Conservation (phyloP, 176 grass and related monocot genomes). For the Sorghum bicolor region DNA sequence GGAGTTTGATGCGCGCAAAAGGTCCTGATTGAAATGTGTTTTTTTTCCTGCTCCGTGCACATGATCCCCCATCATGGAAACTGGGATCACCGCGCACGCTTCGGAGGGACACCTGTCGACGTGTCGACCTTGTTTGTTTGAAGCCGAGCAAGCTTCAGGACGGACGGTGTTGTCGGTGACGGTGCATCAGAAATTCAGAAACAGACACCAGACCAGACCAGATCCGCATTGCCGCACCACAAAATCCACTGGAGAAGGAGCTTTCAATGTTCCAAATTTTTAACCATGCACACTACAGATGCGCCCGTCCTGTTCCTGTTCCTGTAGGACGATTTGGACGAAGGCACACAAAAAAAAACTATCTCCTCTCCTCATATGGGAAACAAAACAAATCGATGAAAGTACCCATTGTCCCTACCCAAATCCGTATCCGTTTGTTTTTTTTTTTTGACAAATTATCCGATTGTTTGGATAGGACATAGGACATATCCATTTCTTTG, state of each 20-base stretch:
- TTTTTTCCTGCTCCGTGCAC: not conserved
- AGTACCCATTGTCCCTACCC: too few relatives aligned
- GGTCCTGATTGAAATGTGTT: not conserved
- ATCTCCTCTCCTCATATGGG: too few relatives aligned
- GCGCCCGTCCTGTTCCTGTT: too few relatives aligned
- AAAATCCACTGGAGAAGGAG: not conserved
- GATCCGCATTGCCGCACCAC: not conserved
- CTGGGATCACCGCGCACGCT: not conserved
- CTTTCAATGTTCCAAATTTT: not conserved
- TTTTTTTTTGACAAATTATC: too few relatives aligned
- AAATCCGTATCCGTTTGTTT: too few relatives aligned
- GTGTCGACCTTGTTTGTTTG: not conserved
- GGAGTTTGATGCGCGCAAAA: constrained; percentile 23
- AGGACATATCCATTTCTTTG: too few relatives aligned
- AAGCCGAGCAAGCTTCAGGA: not conserved
- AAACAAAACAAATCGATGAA: too few relatives aligned
- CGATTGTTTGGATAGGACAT: too few relatives aligned
- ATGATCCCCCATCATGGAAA: constrained; percentile 14
- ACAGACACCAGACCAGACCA: constrained; percentile 4
- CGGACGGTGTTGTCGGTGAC: not conserved
- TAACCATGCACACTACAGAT: too few relatives aligned
- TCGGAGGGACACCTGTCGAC: not conserved
- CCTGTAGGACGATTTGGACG: too few relatives aligned
- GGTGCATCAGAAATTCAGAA: not conserved
- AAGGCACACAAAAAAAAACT: too few relatives aligned